A percentile compares a stretch with the other conserved stretches of the same genome.
phyloP scores from a whole-genome alignment of 2,329 filamentous ascomycete species.

The Hypoxylon sp. region DNA sequence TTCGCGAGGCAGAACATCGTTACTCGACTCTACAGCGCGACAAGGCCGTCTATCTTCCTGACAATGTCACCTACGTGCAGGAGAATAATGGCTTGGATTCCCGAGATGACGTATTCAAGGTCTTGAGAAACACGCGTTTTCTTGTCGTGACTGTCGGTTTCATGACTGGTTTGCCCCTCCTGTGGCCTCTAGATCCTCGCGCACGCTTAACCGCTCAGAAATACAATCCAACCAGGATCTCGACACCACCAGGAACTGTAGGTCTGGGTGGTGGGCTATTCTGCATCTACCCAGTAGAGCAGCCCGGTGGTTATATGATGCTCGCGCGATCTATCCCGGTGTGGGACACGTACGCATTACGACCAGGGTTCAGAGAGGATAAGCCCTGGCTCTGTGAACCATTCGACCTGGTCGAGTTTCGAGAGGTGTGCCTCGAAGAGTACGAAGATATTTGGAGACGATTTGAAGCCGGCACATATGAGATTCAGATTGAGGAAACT shows the following conservation, averaged over 20 bases:
- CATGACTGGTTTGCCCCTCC: conserved; percentile 57
- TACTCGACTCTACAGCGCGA: conserved; percentile 74
- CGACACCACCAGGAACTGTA: conserved; percentile 57
- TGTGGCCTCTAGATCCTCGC: conserved; percentile 51
- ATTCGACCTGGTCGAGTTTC: conserved; percentile 56
- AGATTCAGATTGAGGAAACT: conserved; percentile 50
- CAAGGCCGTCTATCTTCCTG: conserved; percentile 73
- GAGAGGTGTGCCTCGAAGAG: conserved; percentile 55
- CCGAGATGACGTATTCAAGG: conserved; percentile 54
- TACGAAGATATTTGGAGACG: conserved; percentile 51
- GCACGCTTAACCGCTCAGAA: conserved; percentile 50
- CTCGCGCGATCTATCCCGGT: conserved; percentile 54
- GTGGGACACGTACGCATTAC: conserved; percentile 56
- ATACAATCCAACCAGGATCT: conserved; percentile 56
- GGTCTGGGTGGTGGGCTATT: conserved; percentile 57
- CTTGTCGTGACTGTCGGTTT: conserved; percentile 57
- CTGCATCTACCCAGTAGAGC: conserved; percentile 57
- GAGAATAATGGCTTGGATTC: conserved; percentile 57
- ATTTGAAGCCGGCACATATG: conserved; percentile 54
- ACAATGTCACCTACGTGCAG: conserved; percentile 70
- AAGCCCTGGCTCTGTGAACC: conserved; percentile 58
- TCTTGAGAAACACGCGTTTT: conserved; percentile 54
- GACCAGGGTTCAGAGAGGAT: conserved; percentile 51
- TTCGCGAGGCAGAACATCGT: conserved; percentile 67
- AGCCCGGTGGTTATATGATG: conserved; percentile 60